These are phyloP conservation scores for Chaetomiaceae sp. DNA, from an alignment of 2,329 filamentous ascomycete genomes.

Conservation along the genomic window DNA sequence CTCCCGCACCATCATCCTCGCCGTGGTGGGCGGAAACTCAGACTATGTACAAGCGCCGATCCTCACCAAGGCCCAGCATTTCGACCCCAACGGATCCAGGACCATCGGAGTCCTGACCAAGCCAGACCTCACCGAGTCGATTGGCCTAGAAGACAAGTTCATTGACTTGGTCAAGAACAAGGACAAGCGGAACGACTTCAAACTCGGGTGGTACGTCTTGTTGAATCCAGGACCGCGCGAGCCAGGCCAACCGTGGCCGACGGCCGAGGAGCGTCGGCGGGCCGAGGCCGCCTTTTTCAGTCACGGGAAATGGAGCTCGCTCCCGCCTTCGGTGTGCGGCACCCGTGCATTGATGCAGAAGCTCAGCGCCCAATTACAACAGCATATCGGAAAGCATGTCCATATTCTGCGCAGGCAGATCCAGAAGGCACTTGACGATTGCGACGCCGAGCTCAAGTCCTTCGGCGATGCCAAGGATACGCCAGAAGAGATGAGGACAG, in stretches of 20 bases:
- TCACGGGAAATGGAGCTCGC: conserved; percentile 44
- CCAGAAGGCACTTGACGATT: conserved; percentile 46
- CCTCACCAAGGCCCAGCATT: conserved; percentile 46
- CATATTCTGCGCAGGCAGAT: conserved; percentile 48
- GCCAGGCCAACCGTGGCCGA: conserved; percentile 43
- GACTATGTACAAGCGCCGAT: conserved; percentile 52
- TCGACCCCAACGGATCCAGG: conserved; percentile 45
- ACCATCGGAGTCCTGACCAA: conserved; percentile 52
- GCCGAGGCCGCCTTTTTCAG: conserved; percentile 47
- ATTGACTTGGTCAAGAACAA: conserved; percentile 50
- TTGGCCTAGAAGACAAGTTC: conserved; percentile 51
- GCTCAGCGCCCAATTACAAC: conserved; percentile 47
- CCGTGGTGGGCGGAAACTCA: conserved; percentile 52
- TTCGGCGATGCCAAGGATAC: conserved; percentile 50
- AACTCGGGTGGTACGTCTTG: conserved; percentile 49
- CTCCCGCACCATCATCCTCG: conserved; percentile 51
- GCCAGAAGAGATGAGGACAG: conserved; percentile 49
- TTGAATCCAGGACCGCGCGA: conserved; percentile 45
- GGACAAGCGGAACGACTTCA: conserved; percentile 47
- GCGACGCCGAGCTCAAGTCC: conserved; percentile 46
- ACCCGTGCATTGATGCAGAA: conserved; percentile 44
- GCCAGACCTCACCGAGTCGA: conserved; percentile 49
- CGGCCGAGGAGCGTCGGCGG: conserved; percentile 38
- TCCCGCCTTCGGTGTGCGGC: conserved; percentile 47
- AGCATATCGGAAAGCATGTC: conserved; percentile 50